phyloP scores from a whole-genome alignment of 495 filamentous ascomycete genomes.

The Talaromyces wortmannii region DNA sequence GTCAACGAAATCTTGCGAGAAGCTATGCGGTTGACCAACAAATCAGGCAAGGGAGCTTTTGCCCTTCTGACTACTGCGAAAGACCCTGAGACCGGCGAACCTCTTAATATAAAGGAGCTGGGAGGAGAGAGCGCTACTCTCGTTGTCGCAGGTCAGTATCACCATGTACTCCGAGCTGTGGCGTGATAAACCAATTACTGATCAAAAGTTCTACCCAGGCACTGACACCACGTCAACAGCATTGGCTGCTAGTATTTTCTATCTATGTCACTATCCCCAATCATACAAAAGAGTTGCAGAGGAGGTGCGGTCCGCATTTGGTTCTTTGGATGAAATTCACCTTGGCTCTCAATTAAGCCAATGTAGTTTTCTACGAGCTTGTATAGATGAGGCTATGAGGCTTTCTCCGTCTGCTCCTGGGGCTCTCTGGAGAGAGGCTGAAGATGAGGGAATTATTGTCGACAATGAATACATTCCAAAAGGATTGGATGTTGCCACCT shows the following conservation, averaged over 20 bases:
- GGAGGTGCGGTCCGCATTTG: slow-evolving; percentile 39
- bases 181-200: not conserved
- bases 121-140: slow-evolving; percentile 52
- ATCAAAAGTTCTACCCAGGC: slow-evolving; percentile 3
- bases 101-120: slow-evolving; percentile 48
- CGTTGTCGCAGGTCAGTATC: slow-evolving; percentile 12
- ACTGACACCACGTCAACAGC: slow-evolving; percentile 60
- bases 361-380: slow-evolving; percentile 41
- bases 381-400: slow-evolving; percentile 69
- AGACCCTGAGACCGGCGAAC: slow-evolving; percentile 53
- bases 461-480: slow-evolving; percentile 46
- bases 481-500: slow-evolving; percentile 45
- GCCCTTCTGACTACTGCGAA: slow-evolving; percentile 49
- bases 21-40: slow-evolving; percentile 10
- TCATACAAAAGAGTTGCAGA: slow-evolving; percentile 1
- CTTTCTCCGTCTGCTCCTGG: slow-evolving; percentile 58
- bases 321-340: slow-evolving; percentile 39
- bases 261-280: slow-evolving; percentile 49
- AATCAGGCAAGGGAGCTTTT: slow-evolving; percentile 51
- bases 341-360: slow-evolving; percentile 6
- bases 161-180: not conserved
- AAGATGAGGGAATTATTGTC: slow-evolving; percentile 50
- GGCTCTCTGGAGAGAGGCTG: slow-evolving; percentile 52
- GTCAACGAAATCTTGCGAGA: slow-evolving; percentile 33
- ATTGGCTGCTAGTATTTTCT: slow-evolving; percentile 58